Evolutionary conservation across 805 yeast species (phyloP).

Genomic region (Candida khao-thaluensis): DNA sequence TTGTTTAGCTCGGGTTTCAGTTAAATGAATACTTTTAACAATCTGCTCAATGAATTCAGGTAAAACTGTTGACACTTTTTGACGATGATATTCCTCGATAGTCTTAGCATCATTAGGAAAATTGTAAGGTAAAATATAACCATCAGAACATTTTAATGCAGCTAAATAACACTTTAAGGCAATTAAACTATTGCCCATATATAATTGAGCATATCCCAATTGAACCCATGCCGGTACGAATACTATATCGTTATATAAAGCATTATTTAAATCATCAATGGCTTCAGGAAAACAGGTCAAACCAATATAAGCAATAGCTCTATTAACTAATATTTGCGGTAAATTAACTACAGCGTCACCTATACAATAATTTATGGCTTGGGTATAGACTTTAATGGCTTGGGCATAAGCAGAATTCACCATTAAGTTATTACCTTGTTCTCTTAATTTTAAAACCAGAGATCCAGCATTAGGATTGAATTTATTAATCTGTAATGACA

Average conservation of each 20-base stretch:
- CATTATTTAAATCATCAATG: constrained; percentile 33
- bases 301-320: constrained; percentile 44
- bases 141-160: constrained; percentile 29
- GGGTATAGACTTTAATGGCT: constrained; percentile 38
- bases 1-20: constrained; percentile 39
- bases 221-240: constrained; percentile 46
- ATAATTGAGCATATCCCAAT: constrained; percentile 42
- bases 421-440: constrained; percentile 42
- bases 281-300: constrained; percentile 42
- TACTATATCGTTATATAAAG: constrained; percentile 29
- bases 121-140: constrained; percentile 29
- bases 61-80: constrained; percentile 23
- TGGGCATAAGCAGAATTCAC: constrained; percentile 35
- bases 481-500: constrained; percentile 7
- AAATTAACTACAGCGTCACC: constrained; percentile 15
- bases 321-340: constrained; percentile 36
- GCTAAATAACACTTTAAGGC: constrained; percentile 34
- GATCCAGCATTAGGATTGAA: not conserved
- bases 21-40: constrained; percentile 31
- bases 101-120: constrained; percentile 15
- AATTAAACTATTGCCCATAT: constrained; percentile 35
- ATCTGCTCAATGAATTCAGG: constrained; percentile 41
- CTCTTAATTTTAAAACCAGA: constrained; percentile 24
- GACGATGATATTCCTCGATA: constrained; percentile 21
- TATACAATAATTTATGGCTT: constrained; percentile 29